These are phyloP conservation scores for Salix koriyanagi DNA, from an alignment of 345 rosid genomes.

Conservation along the genomic window DNA sequence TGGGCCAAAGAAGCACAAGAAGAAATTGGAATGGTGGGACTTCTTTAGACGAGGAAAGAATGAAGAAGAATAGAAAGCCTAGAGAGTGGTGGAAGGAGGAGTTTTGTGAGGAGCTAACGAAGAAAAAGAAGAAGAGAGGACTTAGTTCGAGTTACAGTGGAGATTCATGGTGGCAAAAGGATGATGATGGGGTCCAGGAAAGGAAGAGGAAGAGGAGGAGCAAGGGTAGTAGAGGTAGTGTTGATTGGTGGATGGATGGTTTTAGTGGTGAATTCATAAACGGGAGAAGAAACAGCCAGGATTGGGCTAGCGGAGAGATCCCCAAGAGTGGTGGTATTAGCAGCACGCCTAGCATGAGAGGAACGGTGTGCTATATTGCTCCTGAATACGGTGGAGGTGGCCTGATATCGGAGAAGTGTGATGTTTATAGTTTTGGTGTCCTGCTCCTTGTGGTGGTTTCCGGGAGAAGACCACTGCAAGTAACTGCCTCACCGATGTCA, in stretches of 20 bases:
- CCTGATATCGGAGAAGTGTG: slow-evolving; percentile 60
- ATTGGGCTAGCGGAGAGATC: slow-evolving; percentile 57
- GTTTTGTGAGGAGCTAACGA: slow-evolving; percentile 67
- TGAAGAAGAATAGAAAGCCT: slow-evolving; percentile 53
- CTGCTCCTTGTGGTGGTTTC: slow-evolving; percentile 62
- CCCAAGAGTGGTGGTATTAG: slow-evolving; percentile 76
- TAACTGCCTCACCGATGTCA: slow-evolving; percentile 67
- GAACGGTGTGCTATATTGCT: slow-evolving; percentile 76
- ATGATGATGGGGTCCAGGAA: slow-evolving; percentile 38
- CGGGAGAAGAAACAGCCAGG: slow-evolving; percentile 49
- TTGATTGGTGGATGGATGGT: slow-evolving; percentile 48
- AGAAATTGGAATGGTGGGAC: slow-evolving; percentile 32
- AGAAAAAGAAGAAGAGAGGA: slow-evolving; percentile 52
- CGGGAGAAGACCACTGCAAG: slow-evolving; percentile 71
- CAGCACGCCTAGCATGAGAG: slow-evolving; percentile 86
- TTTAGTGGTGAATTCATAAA: slow-evolving; percentile 56
- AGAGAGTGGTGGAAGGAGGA: slow-evolving; percentile 91
- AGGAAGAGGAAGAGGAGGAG: slow-evolving; percentile 47
- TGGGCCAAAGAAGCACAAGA: slow-evolving; percentile 32
- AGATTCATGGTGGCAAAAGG: slow-evolving; percentile 67
- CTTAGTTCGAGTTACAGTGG: slow-evolving; percentile 36
- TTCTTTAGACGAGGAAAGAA: slow-evolving; percentile 22
- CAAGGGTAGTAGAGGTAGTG: slow-evolving; percentile 46
- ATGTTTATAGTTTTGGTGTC: slow-evolving; percentile 74
- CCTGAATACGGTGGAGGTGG: slow-evolving; percentile 82